phyloP scores from a whole-genome alignment of 192 early-diverging fungal species.

The Spinellus fusiger region DNA sequence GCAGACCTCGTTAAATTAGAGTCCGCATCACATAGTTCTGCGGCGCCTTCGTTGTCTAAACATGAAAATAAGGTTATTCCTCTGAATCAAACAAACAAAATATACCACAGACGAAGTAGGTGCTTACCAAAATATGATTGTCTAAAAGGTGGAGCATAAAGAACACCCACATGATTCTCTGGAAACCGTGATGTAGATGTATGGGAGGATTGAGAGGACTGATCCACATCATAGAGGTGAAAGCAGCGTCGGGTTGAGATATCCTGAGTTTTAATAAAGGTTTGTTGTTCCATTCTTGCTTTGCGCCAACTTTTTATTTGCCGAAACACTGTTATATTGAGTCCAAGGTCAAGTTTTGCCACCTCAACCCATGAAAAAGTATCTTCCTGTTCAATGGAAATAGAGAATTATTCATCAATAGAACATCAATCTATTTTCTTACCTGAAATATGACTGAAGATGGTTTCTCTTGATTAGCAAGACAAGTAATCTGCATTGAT shows the following conservation, averaged over 20 bases:
- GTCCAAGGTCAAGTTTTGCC: conserved; percentile 46
- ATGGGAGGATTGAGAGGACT: conserved; percentile 14
- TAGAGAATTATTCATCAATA: background rate
- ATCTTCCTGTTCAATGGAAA: background rate
- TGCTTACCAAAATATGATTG: conserved; percentile 31
- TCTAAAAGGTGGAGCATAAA: conserved; percentile 47
- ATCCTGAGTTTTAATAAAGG: conserved; percentile 58
- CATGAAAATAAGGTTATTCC: conserved; percentile 1
- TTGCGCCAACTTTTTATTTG: conserved; percentile 48
- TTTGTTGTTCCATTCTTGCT: conserved; percentile 44
- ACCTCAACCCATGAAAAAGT: conserved; percentile 62
- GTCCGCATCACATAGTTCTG: background rate
- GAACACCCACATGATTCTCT: conserved; percentile 39
- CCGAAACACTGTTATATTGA: conserved; percentile 51
- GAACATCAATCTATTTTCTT: background rate
- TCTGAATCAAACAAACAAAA: background rate
- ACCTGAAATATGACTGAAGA: background rate
- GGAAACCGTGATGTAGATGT: conserved; percentile 19
- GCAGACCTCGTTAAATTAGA: background rate
- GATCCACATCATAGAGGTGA: conserved; percentile 47
- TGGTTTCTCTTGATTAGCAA: conserved; percentile 37
- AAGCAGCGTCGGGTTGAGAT: conserved; percentile 50
- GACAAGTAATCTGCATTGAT: conserved; percentile 40
- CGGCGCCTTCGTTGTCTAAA: background rate
- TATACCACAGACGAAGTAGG: background rate